Evolutionary conservation across 2,329 filamentous ascomycete species (phyloP).

Genomic region (Nothophoma quercina): DNA sequence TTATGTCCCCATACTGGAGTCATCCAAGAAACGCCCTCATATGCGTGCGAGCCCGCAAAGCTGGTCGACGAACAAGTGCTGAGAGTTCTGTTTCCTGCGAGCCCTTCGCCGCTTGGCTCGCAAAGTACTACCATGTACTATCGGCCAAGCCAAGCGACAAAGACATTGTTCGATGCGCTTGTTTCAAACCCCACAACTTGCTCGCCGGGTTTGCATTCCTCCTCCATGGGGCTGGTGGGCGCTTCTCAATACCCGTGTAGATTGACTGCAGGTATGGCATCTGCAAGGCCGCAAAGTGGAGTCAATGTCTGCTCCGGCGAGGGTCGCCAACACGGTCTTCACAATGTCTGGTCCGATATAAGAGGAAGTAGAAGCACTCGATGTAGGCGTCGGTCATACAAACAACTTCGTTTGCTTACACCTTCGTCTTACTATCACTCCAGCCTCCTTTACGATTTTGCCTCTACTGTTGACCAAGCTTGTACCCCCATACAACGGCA

Average conservation of each 20-base stretch:
- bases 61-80: background rate
- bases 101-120: background rate
- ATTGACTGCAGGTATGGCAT: slow-evolving; percentile 2
- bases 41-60: background rate
- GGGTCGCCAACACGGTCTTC: background rate
- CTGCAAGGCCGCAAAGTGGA: slow-evolving; percentile 10
- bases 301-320: background rate
- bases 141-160: background rate
- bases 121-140: background rate
- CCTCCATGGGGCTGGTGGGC: background rate
- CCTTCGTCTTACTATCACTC: background rate
- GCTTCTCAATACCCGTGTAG: slow-evolving; percentile 8
- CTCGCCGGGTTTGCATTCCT: slow-evolving; percentile 3
- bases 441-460: background rate
- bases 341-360: background rate
- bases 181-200: slow-evolving; percentile 15
- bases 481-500: background rate
- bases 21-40: background rate
- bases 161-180: background rate
- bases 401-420: background rate
- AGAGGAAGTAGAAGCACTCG: background rate
- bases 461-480: background rate
- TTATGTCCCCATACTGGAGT: background rate
- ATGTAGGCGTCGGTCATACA: background rate
- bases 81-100: too few relatives aligned